Evolutionary conservation across 805 yeast genomes (phyloP).

Genomic region (Zygosaccharomyces pseudorouxii): DNA sequence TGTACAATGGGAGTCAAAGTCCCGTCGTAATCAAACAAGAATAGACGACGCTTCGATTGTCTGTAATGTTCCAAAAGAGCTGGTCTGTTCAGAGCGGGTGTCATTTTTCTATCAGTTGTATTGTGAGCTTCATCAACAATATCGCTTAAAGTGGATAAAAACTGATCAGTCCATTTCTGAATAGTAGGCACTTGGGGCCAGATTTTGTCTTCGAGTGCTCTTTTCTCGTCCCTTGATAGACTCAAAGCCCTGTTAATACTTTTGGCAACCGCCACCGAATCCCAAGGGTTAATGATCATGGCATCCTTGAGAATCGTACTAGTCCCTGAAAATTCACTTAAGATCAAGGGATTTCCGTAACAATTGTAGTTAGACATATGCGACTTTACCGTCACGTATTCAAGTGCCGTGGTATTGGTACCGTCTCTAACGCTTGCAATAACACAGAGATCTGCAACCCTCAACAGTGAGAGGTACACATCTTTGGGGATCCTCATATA

Average conservation of each 20-base stretch:
- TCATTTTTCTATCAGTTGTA: conserved; percentile 41
- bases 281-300: conserved; percentile 93
- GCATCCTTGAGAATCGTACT: conserved; percentile 68
- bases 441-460: conserved; percentile 86
- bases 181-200: conserved; percentile 68
- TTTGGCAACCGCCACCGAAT: conserved; percentile 86
- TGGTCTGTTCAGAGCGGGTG: conserved; percentile 80
- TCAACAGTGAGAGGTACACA: conserved; percentile 80
- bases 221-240: conserved; percentile 47
- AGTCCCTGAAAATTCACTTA: conserved; percentile 93
- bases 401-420: conserved; percentile 92
- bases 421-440: conserved; percentile 93
- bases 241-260: conserved; percentile 65
- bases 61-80: conserved; percentile 55
- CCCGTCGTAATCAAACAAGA: conserved; percentile 95
- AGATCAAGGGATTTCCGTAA: conserved; percentile 62
- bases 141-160: conserved; percentile 43
- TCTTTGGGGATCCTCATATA: conserved; percentile 83
- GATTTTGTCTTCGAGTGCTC: conserved; percentile 46
- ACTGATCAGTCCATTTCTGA: conserved; percentile 72
- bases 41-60: conserved; percentile 61
- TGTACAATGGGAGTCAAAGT: conserved; percentile 93
- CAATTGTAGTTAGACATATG: conserved; percentile 31
- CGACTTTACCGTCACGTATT: conserved; percentile 84
- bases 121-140: conserved; percentile 37